Evolutionary conservation across 2,329 filamentous ascomycete species (phyloP), one percentile per base, ranked within the genome.

Genomic region (Cladophialophora bantiana): DNA sequence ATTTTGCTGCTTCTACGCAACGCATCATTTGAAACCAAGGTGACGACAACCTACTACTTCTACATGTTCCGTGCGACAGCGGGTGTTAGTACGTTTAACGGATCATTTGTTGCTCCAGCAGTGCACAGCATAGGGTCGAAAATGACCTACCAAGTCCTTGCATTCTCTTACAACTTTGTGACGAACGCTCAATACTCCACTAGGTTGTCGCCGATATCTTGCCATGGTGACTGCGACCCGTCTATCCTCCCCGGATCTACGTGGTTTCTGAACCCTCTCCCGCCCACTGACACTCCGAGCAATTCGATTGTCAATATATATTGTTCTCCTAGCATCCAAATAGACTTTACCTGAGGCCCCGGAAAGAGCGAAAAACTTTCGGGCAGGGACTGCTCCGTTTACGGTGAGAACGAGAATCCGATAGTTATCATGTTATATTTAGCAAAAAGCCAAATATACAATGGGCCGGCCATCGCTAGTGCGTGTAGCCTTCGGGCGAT

Each of bases 151-250:
- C 32, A 36, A 15, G 40, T 13, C 18, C 36, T 48, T n/a, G 57
- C 57, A 7, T 59, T 20, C 26, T 32, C 38, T n/a, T 45, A 59
- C 57, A 59, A 42, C 26, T 59, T 59, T 32, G 38, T 59, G 12
- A 59, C 57, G 3, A 59, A 59, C 18, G 3, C 38, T 4, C 26
- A 32, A 13, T 59, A 45, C 10, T 59, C 57, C 12, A 18, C 45
- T 10, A 32, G 20, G 20, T 34, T 38, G 4, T 9, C 18, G 4
- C 57, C 38, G 12, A 18, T 59, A 18, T 31, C 40, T 34, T 59
- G 57, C 38, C 15, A 35, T 10, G 32, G 53, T 7, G 7, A 35
- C 3, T 59, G 38, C 42, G 40, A 48, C 42, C 26, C 38, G 10
- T 59, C 45, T 18, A 31, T 59, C 26, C 48, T 59, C n/a, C 38